Conservation (phyloP, 129 eudicot species). For the Chrysanthemum lavandulifolium region DNA sequence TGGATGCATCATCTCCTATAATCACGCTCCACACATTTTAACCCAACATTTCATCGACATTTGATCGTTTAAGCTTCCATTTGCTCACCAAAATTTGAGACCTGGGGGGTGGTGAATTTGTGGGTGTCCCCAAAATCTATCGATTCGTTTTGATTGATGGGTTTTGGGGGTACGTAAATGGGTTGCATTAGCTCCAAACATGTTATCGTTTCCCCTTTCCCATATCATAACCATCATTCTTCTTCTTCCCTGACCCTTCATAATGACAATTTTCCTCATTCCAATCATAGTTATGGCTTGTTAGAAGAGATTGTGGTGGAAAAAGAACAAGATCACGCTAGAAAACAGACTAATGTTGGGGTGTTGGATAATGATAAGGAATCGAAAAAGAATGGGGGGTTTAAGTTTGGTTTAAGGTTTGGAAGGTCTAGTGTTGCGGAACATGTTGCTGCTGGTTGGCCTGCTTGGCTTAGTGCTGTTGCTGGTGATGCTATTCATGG, state of each 20-base stretch:
- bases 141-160: slow-evolving; percentile 48
- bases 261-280: slow-evolving; percentile 1
- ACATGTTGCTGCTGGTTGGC: slow-evolving; percentile 87
- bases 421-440: slow-evolving; percentile 54
- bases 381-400: slow-evolving; percentile 6
- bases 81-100: too few relatives aligned
- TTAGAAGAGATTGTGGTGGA: slow-evolving; percentile 32
- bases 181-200: slow-evolving; percentile 81
- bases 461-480: slow-evolving; percentile 75
- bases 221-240: neutral
- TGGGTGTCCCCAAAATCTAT: slow-evolving; percentile 45
- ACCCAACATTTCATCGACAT: too few relatives aligned
- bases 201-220: slow-evolving; percentile 34
- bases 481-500: slow-evolving; percentile 88
- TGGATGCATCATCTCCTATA: too few relatives aligned
- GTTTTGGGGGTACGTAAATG: slow-evolving; percentile 65
- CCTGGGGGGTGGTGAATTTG: slow-evolving; percentile 1
- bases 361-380: neutral
- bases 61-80: too few relatives aligned
- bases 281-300: slow-evolving; percentile 9
- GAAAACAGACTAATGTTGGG: neutral
- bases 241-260: slow-evolving; percentile 33
- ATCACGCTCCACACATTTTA: too few relatives aligned
- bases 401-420: slow-evolving; percentile 33
- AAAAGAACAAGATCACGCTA: slow-evolving; percentile 25